Conservation (phyloP, 164 flowering plant species). For the Chimonanthus praecox region DNA sequence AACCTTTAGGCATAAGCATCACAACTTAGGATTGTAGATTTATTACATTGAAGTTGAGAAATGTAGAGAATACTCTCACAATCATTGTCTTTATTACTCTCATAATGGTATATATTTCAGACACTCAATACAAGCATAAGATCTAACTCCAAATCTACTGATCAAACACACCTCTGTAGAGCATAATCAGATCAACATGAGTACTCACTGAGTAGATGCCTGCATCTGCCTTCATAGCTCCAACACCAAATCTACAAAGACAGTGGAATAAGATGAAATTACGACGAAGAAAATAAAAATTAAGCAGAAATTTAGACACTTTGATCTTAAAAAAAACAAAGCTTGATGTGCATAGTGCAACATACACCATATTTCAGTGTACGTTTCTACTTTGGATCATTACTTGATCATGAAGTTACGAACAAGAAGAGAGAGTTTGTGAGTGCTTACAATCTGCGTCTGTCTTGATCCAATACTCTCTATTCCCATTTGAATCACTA, state of each 20-base stretch:
- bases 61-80: neutral
- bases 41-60: neutral
- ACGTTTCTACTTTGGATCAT: neutral
- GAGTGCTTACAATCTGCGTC: conserved; percentile 83
- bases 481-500: conserved; percentile 49
- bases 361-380: too few species aligned
- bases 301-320: too few species aligned
- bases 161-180: neutral
- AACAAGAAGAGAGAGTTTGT: neutral
- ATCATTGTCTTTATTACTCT: neutral
- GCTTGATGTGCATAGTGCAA: neutral
- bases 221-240: conserved; percentile 23
- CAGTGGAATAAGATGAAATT: neutral
- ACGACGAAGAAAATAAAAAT: too few species aligned
- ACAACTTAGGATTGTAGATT: neutral
- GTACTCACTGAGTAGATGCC: too few species aligned
- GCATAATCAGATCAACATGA: neutral
- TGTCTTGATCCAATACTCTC: conserved; percentile 85
- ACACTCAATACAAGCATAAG: neutral
- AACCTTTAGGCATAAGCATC: neutral
- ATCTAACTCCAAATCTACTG: too few species aligned
- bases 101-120: neutral
- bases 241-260: conserved; percentile 27
- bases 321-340: neutral
- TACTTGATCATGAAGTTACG: neutral